A percentile compares a stretch with the other conserved stretches of the same genome.
Conservation (phyloP, 129 eudicot genomes). For the Flaveria linearis region DNA sequence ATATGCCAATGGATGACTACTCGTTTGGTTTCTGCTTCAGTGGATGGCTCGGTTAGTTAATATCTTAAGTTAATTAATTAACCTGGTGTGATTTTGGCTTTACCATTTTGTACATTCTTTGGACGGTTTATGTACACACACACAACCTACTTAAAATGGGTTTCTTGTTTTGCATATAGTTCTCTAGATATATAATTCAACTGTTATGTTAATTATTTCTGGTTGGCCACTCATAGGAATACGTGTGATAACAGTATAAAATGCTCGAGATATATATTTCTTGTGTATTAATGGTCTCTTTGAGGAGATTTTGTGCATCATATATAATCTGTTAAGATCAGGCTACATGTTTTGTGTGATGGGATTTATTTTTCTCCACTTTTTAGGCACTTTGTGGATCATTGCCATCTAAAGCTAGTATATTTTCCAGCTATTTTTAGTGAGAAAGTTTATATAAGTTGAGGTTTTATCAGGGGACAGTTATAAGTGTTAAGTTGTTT, state of each 20-base stretch:
- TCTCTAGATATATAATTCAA: no score
- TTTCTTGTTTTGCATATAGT: background rate
- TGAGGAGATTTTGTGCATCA: background rate
- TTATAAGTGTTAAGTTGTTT: background rate
- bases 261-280: background rate
- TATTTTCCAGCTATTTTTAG: background rate
- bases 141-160: no score
- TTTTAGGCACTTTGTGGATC: background rate
- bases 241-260: background rate
- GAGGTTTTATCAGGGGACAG: background rate
- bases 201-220: background rate
- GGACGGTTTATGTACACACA: background rate
- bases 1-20: constrained; percentile 99
- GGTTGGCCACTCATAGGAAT: background rate
- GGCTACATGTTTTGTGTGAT: background rate
- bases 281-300: background rate
- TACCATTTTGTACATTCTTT: background rate
- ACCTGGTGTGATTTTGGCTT: background rate
- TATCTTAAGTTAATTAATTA: background rate
- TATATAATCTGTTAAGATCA: background rate
- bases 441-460: background rate
- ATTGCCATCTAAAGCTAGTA: background rate
- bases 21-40: constrained; percentile 94
- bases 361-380: background rate
- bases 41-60: constrained; percentile 87